A percentile compares a stretch with the other conserved stretches of the same genome.
Conservation (phyloP, 2,329 filamentous ascomycete genomes). For the Tolypocladium nubicola region DNA sequence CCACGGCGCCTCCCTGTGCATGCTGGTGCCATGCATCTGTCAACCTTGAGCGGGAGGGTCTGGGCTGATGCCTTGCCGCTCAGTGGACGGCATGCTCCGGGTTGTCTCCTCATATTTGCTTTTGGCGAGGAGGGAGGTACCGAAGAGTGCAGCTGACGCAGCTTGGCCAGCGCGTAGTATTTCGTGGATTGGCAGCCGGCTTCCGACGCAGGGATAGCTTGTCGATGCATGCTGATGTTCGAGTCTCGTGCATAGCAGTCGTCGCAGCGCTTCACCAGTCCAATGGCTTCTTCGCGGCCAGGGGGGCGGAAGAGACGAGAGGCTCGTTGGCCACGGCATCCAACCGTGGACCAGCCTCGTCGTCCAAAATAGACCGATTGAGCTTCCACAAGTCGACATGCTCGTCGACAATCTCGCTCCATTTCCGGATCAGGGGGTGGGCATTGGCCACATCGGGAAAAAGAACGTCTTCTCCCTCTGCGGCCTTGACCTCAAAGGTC, state of each 20-base stretch:
- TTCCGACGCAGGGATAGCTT: not conserved
- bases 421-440: slow-evolving; percentile 58
- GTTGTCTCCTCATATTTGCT: not conserved
- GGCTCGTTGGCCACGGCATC: slow-evolving; percentile 17
- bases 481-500: slow-evolving; percentile 45
- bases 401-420: slow-evolving; percentile 32
- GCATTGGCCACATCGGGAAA: slow-evolving; percentile 53
- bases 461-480: slow-evolving; percentile 31
- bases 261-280: slow-evolving; percentile 23
- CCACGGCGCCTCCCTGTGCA: not conserved
- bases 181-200: not conserved
- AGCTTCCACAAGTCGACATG: slow-evolving; percentile 23
- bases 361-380: slow-evolving; percentile 19
- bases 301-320: slow-evolving; percentile 10
- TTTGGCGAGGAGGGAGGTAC: not conserved
- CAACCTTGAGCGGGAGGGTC: not conserved
- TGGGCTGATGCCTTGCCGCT: not conserved
- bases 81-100: not conserved
- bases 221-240: not conserved
- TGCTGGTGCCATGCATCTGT: not conserved
- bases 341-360: slow-evolving; percentile 19
- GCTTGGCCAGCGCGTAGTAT: not conserved
- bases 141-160: not conserved
- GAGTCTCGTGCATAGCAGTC: not conserved
- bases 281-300: slow-evolving; percentile 19